Percentiles rank a stretch among this genome's conserved stretches.
These are phyloP conservation scores for Butyriboletus loyo DNA, from an alignment of 768 basidiomycete genomes.

Conservation along the genomic window DNA sequence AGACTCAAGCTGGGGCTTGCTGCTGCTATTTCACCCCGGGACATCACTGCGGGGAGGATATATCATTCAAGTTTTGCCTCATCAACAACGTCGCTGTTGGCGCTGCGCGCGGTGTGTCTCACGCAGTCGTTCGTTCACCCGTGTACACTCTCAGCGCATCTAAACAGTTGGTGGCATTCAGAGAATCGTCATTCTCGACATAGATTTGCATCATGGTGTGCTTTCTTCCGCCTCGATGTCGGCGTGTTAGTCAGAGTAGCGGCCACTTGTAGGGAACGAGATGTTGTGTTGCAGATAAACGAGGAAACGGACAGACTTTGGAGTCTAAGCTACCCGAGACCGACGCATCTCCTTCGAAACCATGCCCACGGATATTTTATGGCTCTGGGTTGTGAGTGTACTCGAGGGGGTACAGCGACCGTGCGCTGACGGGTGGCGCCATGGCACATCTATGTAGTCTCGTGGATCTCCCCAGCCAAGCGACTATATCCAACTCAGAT, in stretches of 20 bases:
- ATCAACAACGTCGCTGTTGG: slow-evolving; percentile 91
- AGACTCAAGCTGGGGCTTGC: slow-evolving; percentile 81
- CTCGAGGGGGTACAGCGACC: slow-evolving; percentile 95
- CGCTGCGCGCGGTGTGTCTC: slow-evolving; percentile 77
- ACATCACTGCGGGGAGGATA: slow-evolving; percentile 91
- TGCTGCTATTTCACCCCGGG: slow-evolving; percentile 83
- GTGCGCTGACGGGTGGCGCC: slow-evolving; percentile 78
- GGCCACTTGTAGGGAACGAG: slow-evolving; percentile 66
- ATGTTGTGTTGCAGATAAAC: slow-evolving; percentile 89
- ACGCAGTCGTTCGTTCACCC: background rate
- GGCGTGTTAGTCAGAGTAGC: background rate
- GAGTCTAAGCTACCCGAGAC: slow-evolving; percentile 40
- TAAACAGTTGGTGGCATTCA: slow-evolving; percentile 75
- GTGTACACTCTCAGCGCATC: slow-evolving; percentile 55
- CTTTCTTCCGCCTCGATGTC: background rate
- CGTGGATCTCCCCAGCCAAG: slow-evolving; percentile 19
- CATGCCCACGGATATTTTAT: slow-evolving; percentile 71
- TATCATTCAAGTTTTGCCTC: slow-evolving; percentile 92
- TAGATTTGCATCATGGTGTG: slow-evolving; percentile 45
- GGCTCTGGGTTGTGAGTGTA: slow-evolving; percentile 83
- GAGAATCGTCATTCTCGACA: slow-evolving; percentile 84
- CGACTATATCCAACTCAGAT: background rate
- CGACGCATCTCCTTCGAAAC: slow-evolving; percentile 29
- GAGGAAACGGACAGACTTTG: slow-evolving; percentile 71
- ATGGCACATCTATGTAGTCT: slow-evolving; percentile 82